Conservation (phyloP, 1,284 basidiomycete species). For the Trichosporon coremiiforme region DNA sequence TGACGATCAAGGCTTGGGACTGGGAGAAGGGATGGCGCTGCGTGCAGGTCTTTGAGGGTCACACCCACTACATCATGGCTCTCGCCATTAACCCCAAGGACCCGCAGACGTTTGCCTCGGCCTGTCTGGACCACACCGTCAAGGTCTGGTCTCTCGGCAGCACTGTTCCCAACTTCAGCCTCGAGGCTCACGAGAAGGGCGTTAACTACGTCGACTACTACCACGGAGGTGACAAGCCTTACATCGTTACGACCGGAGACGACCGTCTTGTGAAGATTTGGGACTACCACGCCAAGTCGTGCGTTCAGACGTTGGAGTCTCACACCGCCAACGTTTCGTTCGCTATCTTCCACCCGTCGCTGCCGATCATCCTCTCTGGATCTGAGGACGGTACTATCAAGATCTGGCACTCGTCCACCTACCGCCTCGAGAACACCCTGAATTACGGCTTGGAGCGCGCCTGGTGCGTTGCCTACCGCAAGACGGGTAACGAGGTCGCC, state of each 20-base stretch:
- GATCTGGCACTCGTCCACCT: slow-evolving; percentile 97
- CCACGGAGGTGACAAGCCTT: slow-evolving; percentile 95
- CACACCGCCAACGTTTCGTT: slow-evolving; percentile 99
- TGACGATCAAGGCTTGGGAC: slow-evolving; percentile 99
- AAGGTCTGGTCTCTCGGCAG: slow-evolving; percentile 95
- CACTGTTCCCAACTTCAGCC: slow-evolving; percentile 83
- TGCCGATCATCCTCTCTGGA: slow-evolving; percentile 94
- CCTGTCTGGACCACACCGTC: slow-evolving; percentile 92
- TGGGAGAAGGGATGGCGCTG: slow-evolving; percentile 99
- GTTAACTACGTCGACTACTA: slow-evolving; percentile 99
- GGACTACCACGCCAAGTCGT: slow-evolving; percentile 98
- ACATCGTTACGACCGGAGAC: slow-evolving; percentile 94
- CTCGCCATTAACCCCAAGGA: slow-evolving; percentile 98
- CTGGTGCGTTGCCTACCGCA: slow-evolving; percentile 89
- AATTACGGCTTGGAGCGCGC: slow-evolving; percentile 94
- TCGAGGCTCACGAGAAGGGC: slow-evolving; percentile 98
- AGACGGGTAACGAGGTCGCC: slow-evolving; percentile 87
- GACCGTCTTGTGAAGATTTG: slow-evolving; percentile 95
- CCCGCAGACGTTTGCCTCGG: slow-evolving; percentile 90
- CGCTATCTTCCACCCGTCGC: slow-evolving; percentile 92
- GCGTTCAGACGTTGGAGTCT: slow-evolving; percentile 97
- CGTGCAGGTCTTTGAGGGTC: slow-evolving; percentile 93
- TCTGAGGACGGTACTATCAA: slow-evolving; percentile 97
- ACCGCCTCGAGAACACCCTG: slow-evolving; percentile 93
- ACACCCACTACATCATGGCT: slow-evolving; percentile 99